Conservation (phyloP, 2,329 filamentous ascomycete species). For the Fusarium bactridioides region DNA sequence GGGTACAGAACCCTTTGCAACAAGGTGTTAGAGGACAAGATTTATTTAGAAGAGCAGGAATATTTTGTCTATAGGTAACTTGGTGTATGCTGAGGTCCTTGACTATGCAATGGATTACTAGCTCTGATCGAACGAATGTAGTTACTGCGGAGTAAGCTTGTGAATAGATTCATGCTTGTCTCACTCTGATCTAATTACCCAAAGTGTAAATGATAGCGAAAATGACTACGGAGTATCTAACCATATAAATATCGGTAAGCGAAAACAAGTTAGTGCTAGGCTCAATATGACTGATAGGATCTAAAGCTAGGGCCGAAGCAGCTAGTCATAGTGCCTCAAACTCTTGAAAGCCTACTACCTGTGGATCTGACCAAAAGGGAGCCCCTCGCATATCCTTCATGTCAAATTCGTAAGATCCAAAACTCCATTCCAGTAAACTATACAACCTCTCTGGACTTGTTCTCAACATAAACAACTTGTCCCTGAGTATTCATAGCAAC, state of each 20-base stretch:
- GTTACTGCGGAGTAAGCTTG: background rate
- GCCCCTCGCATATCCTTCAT: background rate
- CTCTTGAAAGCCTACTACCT: no score
- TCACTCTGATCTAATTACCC: no score
- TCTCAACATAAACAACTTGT: slow-evolving; percentile 2
- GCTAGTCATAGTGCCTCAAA: background rate
- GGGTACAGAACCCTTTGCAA: background rate
- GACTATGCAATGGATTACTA: fast-evolving
- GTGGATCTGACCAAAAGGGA: no score
- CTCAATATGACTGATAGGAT: background rate
- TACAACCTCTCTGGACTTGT: slow-evolving; percentile 2
- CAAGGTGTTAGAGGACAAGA: background rate
- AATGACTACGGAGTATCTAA: background rate
- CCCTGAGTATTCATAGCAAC: slow-evolving; percentile 2
- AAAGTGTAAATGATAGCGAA: background rate
- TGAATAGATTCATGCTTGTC: background rate
- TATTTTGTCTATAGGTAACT: fast-evolving
- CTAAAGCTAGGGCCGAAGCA: background rate
- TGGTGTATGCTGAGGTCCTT: background rate
- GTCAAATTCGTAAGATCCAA: background rate
- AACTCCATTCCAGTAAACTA: background rate
- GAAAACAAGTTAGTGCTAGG: no score
- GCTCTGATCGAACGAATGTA: background rate
- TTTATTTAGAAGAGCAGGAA: background rate
- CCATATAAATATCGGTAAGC: fast-evolving